Evolutionary conservation across 2,329 filamentous ascomycete species (phyloP), one percentile per base, ranked within the genome.

Genomic region (Talaromyces albobiverticillius): DNA sequence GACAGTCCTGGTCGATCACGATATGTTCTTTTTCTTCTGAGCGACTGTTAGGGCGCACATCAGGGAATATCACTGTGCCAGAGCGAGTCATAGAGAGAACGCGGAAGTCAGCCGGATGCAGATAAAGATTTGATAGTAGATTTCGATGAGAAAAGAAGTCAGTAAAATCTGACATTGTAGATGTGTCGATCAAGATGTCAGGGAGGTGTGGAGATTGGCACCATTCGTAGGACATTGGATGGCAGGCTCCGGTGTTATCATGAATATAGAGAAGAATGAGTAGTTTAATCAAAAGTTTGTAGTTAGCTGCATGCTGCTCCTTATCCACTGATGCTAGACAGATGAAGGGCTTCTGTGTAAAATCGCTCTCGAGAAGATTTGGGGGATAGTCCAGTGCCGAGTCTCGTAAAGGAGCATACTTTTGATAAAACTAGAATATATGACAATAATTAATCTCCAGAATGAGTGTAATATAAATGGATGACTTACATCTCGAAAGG

Each of bases 341-440:
- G n/a, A 40, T 40, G 22, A 41, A 31, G 10, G n/a, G 34, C 9
- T 49, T 40, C 22, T 25, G 23, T 10, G 5, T 6, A 18, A 47
- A 18, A 9, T 18, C 2, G 29, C 4, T 29, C 20, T 40, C 26
- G 11, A 49, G 46, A 49, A 40, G 34, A 29, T 40, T 20, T 13
- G 23, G 34, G 2, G 46, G 46, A 11, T 40, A 31, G n/a, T 49
- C 46, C n/a, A 29, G 9, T 20, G 34, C 7, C 5, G 34, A 49
- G 6, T 49, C 11, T 40, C 34, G 22, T 18, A 18, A 26, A 29
- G 46, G 23, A 40, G 46, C 46, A 40, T 22, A 10, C 2, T 29
- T n/a, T 40, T 49, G 46, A 29, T 49, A 41, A 18, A 34, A 49
- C 23, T 41, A 20, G 22, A 29, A 29, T n/a, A 47, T 25, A 38